Percentiles rank a stretch among this genome's conserved stretches.
These are phyloP conservation scores for Blastobotrys petasosporus DNA, from an alignment of 1,139 yeast species.

Conservation along the genomic window DNA sequence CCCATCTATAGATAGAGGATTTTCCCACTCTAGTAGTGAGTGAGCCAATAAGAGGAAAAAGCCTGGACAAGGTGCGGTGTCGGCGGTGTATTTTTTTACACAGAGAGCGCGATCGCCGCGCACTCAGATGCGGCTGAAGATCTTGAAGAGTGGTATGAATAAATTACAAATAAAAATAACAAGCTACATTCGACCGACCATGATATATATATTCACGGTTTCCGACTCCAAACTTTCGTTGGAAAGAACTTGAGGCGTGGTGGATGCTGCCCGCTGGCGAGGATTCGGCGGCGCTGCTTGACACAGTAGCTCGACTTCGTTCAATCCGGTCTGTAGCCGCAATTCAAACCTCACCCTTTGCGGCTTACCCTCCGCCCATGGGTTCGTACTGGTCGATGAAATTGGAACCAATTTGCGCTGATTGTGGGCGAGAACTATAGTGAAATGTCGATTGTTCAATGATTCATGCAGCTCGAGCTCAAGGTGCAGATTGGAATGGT, in stretches of 20 bases:
- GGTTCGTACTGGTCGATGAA: conserved; percentile 24
- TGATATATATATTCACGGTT: background rate
- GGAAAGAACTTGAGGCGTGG: conserved; percentile 2
- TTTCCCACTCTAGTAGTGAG: background rate
- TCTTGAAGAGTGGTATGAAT: too few species aligned
- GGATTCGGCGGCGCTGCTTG: conserved; percentile 9
- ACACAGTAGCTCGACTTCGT: conserved; percentile 24
- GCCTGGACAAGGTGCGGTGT: background rate
- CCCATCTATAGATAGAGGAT: conserved; percentile 1
- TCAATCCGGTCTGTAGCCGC: conserved; percentile 26
- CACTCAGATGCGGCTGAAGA: too few species aligned
- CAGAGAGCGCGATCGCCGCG: too few species aligned
- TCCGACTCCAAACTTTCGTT: background rate
- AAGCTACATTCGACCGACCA: conserved; percentile 5
- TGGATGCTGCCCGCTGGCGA: conserved; percentile 5
- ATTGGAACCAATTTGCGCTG: conserved; percentile 22
- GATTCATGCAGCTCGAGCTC: conserved; percentile 27
- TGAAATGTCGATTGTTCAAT: conserved; percentile 26
- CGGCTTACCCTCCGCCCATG: conserved; percentile 25
- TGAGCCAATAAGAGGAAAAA: background rate
- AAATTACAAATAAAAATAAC: conserved; percentile 1
- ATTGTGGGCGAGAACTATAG: conserved; percentile 23
- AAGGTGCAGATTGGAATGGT: conserved; percentile 30
- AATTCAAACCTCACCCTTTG: conserved; percentile 20
- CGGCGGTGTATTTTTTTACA: too few species aligned